Percentiles rank a stretch among this genome's conserved stretches.
Conservation (phyloP, 176 grass and related monocot species). For the Cocos nucifera region DNA sequence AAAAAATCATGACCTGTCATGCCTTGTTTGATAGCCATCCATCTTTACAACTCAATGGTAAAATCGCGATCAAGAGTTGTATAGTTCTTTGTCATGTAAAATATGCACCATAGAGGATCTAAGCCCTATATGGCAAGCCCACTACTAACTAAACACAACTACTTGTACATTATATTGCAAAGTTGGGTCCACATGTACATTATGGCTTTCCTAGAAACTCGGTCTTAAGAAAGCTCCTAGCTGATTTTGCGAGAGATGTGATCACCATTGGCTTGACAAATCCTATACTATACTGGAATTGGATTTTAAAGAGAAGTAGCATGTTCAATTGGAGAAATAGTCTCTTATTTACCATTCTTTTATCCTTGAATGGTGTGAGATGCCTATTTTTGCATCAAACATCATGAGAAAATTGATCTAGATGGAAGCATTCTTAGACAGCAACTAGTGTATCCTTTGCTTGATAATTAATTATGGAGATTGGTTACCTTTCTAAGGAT, state of each 20-base stretch:
- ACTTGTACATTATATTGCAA: too few species aligned
- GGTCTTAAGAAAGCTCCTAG: slow-evolving; percentile 61
- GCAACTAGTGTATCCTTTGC: slow-evolving; percentile 45
- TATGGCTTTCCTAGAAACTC: slow-evolving; percentile 54
- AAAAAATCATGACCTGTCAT: too few species aligned
- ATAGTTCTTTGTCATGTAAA: too few species aligned
- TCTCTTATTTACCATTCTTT: slow-evolving; percentile 66
- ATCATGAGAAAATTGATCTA: slow-evolving; percentile 66
- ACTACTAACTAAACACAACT: too few species aligned
- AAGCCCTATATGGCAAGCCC: too few species aligned
- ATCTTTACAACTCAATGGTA: too few species aligned
- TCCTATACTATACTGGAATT: slow-evolving; percentile 48
- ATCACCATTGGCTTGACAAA: slow-evolving; percentile 45
- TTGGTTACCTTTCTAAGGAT: slow-evolving; percentile 64
- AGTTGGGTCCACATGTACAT: too few species aligned
- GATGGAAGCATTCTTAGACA: slow-evolving; percentile 67
- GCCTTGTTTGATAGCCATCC: too few species aligned
- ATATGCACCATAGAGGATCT: too few species aligned
- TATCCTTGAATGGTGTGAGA: slow-evolving; percentile 30
- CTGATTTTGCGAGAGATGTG: slow-evolving; percentile 47
- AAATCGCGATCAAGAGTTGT: too few species aligned
- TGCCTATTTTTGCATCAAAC: slow-evolving; percentile 63
- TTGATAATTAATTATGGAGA: slow-evolving; percentile 67
- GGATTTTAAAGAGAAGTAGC: slow-evolving; percentile 32
- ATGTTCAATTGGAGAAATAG: slow-evolving; percentile 53